These are phyloP conservation scores for Scutellaria baicalensis DNA, from an alignment of 257 asterid species.

Conservation along the genomic window DNA sequence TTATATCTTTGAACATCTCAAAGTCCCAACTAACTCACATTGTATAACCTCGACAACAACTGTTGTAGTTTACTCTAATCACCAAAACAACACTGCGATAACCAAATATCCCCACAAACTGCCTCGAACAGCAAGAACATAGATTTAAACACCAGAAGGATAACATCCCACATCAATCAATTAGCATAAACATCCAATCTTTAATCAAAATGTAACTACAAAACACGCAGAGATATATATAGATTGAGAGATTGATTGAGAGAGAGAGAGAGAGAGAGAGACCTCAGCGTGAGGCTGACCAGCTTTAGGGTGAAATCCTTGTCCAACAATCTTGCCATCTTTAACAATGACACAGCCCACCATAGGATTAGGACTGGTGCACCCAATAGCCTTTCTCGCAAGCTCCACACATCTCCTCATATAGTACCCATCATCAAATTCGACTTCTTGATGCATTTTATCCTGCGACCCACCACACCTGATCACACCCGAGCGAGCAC, in stretches of 20 bases:
- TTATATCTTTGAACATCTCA: background rate
- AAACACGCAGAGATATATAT: background rate
- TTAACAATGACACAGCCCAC: conserved; percentile 91
- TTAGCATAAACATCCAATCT: background rate
- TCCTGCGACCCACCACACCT: conserved; percentile 29
- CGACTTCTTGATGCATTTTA: conserved; percentile 6
- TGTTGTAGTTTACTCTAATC: background rate
- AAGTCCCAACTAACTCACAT: background rate
- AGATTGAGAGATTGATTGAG: background rate
- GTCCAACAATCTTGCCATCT: conserved; percentile 76
- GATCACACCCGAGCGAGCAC: conserved; percentile 17
- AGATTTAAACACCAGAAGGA: background rate
- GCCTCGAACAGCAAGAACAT: background rate
- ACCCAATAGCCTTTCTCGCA: conserved; percentile 72
- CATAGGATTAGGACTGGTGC: conserved; percentile 94
- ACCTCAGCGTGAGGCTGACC: conserved; percentile 99
- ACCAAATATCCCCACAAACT: background rate
- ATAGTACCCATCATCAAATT: conserved; percentile 55
- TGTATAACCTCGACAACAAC: background rate
- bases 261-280: background rate
- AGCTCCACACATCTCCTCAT: conserved; percentile 84
- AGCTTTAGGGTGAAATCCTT: conserved; percentile 97
- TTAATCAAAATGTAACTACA: background rate
- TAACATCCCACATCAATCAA: background rate
- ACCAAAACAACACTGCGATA: background rate